Evolutionary conservation across 257 asterid species (phyloP).

Genomic region (Ehretia macrophylla): DNA sequence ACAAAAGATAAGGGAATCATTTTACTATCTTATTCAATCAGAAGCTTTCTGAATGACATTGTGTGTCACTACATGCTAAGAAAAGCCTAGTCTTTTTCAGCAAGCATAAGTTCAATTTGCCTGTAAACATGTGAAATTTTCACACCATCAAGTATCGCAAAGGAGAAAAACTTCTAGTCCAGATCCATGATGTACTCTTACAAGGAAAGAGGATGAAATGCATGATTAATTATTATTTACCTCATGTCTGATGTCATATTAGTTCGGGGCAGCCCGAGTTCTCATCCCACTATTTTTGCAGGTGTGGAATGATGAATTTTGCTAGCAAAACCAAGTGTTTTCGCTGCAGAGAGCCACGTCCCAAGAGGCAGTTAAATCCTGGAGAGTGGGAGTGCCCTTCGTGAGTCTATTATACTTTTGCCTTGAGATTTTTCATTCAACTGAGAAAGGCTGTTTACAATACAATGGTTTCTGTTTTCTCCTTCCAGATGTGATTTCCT

Average conservation of each 20-base stretch:
- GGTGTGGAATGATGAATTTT: slow-evolving; percentile 80
- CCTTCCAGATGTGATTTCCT: slow-evolving; percentile 61
- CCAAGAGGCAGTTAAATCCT: slow-evolving; percentile 49
- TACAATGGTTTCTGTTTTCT: neutral
- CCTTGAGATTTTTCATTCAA: slow-evolving; percentile 1
- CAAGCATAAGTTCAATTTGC: no score
- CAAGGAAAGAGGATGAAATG: no score
- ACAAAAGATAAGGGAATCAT: no score
- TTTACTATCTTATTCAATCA: no score
- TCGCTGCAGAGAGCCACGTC: slow-evolving; percentile 65
- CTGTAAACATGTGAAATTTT: no score
- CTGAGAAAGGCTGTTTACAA: slow-evolving; percentile 2
- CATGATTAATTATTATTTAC: neutral
- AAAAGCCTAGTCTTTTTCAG: neutral
- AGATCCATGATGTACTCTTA: no score
- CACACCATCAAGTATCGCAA: no score
- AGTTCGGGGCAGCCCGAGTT: neutral
- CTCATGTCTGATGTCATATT: neutral
- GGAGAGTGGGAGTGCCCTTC: slow-evolving; percentile 94
- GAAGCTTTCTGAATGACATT: no score
- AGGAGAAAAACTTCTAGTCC: no score
- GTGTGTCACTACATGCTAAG: no score
- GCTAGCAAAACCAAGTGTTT: slow-evolving; percentile 62
- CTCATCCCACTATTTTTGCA: slow-evolving; percentile 20
- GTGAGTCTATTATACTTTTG: slow-evolving; percentile 44